These are phyloP conservation scores for Parsonsia alboflavescens DNA, from an alignment of 257 asterid genomes.

Conservation along the genomic window DNA sequence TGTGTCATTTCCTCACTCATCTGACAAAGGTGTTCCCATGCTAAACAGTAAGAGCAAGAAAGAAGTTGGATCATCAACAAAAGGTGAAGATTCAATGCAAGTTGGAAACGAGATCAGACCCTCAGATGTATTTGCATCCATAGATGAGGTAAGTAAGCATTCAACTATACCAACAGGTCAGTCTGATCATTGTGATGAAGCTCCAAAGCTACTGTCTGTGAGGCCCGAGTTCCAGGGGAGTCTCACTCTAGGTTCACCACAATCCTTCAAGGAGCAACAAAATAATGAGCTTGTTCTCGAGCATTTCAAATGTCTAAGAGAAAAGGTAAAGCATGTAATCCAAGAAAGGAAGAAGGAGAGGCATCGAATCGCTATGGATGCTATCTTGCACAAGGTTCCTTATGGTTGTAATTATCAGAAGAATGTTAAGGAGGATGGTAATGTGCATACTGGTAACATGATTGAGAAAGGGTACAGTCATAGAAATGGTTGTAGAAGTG, in stretches of 20 bases:
- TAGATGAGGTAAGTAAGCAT: constrained; percentile 12
- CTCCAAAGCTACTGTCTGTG: constrained; percentile 1
- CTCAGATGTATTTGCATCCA: constrained; percentile 8
- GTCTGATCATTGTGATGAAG: constrained; percentile 11
- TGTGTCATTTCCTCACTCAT: constrained; percentile 45
- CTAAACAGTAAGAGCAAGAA: not conserved
- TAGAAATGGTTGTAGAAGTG: constrained; percentile 9
- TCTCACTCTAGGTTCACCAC: constrained; percentile 20
- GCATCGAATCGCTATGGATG: constrained; percentile 69
- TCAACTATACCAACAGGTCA: constrained; percentile 13
- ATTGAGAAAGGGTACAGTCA: constrained; percentile 19
- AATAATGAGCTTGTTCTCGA: constrained; percentile 37
- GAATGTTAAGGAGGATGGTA: constrained; percentile 18
- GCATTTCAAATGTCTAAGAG: constrained; percentile 57
- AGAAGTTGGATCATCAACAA: constrained; percentile 13
- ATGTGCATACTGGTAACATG: constrained; percentile 6
- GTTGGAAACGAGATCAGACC: not conserved
- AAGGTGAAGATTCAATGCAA: constrained; percentile 16
- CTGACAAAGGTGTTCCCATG: constrained; percentile 6
- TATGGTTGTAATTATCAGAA: constrained; percentile 36
- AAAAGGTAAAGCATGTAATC: constrained; percentile 54
- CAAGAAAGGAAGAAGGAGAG: constrained; percentile 60
- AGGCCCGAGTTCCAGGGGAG: constrained; percentile 19
- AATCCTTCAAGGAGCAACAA: constrained; percentile 22
- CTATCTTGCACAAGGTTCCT: constrained; percentile 65